These are phyloP conservation scores for Nicotiana sylvestris DNA, from an alignment of 257 asterid species.

Conservation along the genomic window DNA sequence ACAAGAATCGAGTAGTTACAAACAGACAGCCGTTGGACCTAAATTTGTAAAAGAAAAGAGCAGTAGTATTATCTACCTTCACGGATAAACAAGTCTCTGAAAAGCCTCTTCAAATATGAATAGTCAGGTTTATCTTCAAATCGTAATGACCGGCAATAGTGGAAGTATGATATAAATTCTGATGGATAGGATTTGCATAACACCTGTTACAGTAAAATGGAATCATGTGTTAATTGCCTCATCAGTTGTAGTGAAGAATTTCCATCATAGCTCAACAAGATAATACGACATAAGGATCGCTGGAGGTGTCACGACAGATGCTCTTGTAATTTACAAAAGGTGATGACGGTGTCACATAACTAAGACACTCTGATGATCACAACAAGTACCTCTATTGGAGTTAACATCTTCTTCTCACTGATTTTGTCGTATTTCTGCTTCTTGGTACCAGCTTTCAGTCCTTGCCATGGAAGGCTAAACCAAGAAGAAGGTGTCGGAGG, in stretches of 20 bases:
- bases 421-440: conserved; percentile 94
- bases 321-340: neutral
- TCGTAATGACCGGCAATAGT: conserved; percentile 84
- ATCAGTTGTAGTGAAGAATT: neutral
- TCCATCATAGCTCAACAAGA: conserved; percentile 4
- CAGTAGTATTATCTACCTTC: conserved; percentile 50
- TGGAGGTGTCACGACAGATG: neutral
- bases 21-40: neutral
- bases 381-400: conserved; percentile 78
- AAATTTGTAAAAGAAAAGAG: neutral
- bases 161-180: conserved; percentile 85
- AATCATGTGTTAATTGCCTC: neutral
- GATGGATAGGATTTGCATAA: conserved; percentile 86
- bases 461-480: conserved; percentile 95
- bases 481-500: conserved; percentile 13
- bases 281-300: neutral
- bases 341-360: neutral
- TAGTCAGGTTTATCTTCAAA: conserved; percentile 93
- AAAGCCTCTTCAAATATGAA: conserved; percentile 90
- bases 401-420: conserved; percentile 90
- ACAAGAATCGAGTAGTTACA: neutral
- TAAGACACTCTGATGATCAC: conserved; percentile 1
- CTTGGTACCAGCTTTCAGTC: conserved; percentile 90
- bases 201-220: conserved; percentile 42
- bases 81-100: conserved; percentile 91